Evolutionary conservation across 441 rosid genomes (phyloP).

Genomic region (Caryocar brasiliense): DNA sequence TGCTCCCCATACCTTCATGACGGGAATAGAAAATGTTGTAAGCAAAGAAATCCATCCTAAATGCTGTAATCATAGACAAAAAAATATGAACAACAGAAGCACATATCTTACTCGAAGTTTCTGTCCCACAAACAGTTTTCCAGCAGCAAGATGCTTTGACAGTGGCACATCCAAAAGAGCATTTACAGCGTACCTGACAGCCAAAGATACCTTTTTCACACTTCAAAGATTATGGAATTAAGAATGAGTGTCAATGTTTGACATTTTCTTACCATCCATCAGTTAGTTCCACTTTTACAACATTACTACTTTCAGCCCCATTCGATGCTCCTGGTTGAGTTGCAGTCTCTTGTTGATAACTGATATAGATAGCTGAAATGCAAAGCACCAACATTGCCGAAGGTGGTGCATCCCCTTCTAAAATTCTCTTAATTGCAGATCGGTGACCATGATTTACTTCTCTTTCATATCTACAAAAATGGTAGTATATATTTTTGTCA

Average conservation of each 20-base stretch:
- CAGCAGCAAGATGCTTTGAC: slow-evolving; percentile 51
- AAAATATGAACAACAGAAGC: slow-evolving; percentile 11
- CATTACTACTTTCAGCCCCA: slow-evolving; percentile 28
- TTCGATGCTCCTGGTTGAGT: slow-evolving; percentile 20
- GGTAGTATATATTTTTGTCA: slow-evolving; percentile 12
- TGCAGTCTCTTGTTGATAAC: slow-evolving; percentile 24
- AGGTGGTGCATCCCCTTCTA: slow-evolving; percentile 78
- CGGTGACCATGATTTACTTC: slow-evolving; percentile 86
- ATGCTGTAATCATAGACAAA: slow-evolving; percentile 3
- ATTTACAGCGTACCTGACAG: slow-evolving; percentile 67
- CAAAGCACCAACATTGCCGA: slow-evolving; percentile 69
- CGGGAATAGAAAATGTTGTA: slow-evolving; percentile 19
- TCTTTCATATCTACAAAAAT: slow-evolving; percentile 67
- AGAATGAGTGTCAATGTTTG: not conserved
- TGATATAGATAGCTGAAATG: slow-evolving; percentile 47
- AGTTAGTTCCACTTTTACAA: slow-evolving; percentile 64
- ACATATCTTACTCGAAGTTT: slow-evolving; percentile 65
- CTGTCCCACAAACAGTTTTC: slow-evolving; percentile 83
- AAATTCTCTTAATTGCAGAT: slow-evolving; percentile 79
- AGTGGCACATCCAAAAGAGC: slow-evolving; percentile 64
- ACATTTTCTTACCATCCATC: slow-evolving; percentile 51
- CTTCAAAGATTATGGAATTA: not conserved
- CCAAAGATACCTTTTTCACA: slow-evolving; percentile 14
- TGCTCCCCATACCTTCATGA: slow-evolving; percentile 83
- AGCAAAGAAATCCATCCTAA: slow-evolving; percentile 17